Percentiles rank a stretch among this genome's conserved stretches.
Evolutionary conservation across 352 stramenopile genomes (phyloP).

Genomic region (Nothophytophthora sp.): DNA sequence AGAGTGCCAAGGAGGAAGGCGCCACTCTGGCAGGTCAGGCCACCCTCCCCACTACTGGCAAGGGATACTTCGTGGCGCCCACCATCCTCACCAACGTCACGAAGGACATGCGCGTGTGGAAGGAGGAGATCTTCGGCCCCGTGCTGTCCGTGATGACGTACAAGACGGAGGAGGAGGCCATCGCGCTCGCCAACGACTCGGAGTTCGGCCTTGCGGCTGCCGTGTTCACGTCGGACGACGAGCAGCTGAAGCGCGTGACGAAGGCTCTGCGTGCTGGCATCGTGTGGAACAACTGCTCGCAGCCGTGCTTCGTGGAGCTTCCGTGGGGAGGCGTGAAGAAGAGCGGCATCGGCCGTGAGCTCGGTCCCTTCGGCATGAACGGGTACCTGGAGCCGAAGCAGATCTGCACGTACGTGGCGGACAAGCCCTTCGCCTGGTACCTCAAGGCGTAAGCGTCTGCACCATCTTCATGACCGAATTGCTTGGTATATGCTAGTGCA

Average conservation of each 20-base stretch:
- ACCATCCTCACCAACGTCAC: slow-evolving; percentile 54
- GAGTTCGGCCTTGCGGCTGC: no score
- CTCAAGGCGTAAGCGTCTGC: slow-evolving; percentile 48
- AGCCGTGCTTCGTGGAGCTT: no score
- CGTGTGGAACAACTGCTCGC: no score
- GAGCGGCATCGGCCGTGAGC: slow-evolving; percentile 58
- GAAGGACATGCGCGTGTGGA: slow-evolving; percentile 57
- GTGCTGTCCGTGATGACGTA: slow-evolving; percentile 80
- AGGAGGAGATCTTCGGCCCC: slow-evolving; percentile 84
- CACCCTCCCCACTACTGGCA: no score
- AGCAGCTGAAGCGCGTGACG: slow-evolving; percentile 45
- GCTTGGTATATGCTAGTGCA: no score
- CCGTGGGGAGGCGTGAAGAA: slow-evolving; percentile 84
- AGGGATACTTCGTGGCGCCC: slow-evolving; percentile 72
- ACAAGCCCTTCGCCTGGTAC: slow-evolving; percentile 56
- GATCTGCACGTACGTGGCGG: slow-evolving; percentile 46
- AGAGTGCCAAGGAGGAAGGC: slow-evolving; percentile 34
- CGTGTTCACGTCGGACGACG: slow-evolving; percentile 50
- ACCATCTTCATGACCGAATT: no score
- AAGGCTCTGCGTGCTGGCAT: no score
- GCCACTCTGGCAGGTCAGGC: slow-evolving; percentile 42
- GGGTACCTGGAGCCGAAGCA: no score
- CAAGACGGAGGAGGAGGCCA: slow-evolving; percentile 69
- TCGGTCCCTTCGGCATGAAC: slow-evolving; percentile 49
- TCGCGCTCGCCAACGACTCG: no score